Evolutionary conservation across 495 filamentous ascomycete species (phyloP).

Genomic region (Wilcoxina mikolae): DNA sequence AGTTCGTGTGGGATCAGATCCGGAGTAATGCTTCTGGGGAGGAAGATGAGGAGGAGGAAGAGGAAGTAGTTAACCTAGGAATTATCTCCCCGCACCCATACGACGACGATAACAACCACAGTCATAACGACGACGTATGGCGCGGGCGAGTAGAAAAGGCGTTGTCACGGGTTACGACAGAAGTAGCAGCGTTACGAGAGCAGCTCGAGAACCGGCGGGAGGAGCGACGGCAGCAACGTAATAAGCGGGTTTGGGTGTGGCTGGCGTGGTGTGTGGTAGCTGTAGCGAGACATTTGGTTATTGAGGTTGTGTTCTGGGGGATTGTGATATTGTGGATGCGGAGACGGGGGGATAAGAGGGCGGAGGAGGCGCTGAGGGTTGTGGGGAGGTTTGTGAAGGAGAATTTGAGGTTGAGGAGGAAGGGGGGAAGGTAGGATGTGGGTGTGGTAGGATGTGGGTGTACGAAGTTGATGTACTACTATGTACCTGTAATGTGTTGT

Average conservation of each 20-base stretch:
- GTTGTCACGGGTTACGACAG: slow-evolving; percentile 76
- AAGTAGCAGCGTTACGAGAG: slow-evolving; percentile 85
- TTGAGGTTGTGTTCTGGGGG: slow-evolving; percentile 55
- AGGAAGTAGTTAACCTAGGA: slow-evolving; percentile 28
- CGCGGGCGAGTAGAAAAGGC: slow-evolving; percentile 70
- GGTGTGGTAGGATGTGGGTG: no score
- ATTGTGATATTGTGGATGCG: slow-evolving; percentile 67
- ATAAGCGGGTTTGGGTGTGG: slow-evolving; percentile 45
- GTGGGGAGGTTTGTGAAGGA: slow-evolving; percentile 48
- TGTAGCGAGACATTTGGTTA: slow-evolving; percentile 53
- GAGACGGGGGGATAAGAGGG: slow-evolving; percentile 53
- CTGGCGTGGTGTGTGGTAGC: slow-evolving; percentile 54
- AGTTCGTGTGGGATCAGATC: slow-evolving; percentile 98
- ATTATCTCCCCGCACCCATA: slow-evolving; percentile 22
- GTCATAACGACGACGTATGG: slow-evolving; percentile 36
- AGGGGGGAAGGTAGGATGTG: no score
- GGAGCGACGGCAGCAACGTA: slow-evolving; percentile 38
- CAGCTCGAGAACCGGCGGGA: slow-evolving; percentile 58
- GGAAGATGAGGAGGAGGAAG: slow-evolving; percentile 29
- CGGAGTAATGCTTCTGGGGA: slow-evolving; percentile 55
- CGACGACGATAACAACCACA: slow-evolving; percentile 3
- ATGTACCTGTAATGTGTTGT: no score
- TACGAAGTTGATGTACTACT: no score
- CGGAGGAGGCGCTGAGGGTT: slow-evolving; percentile 60
- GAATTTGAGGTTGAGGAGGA: slow-evolving; percentile 33